These are phyloP conservation scores for Tricladium varicosporioides DNA, from an alignment of 2,329 filamentous ascomycete genomes.

Conservation along the genomic window DNA sequence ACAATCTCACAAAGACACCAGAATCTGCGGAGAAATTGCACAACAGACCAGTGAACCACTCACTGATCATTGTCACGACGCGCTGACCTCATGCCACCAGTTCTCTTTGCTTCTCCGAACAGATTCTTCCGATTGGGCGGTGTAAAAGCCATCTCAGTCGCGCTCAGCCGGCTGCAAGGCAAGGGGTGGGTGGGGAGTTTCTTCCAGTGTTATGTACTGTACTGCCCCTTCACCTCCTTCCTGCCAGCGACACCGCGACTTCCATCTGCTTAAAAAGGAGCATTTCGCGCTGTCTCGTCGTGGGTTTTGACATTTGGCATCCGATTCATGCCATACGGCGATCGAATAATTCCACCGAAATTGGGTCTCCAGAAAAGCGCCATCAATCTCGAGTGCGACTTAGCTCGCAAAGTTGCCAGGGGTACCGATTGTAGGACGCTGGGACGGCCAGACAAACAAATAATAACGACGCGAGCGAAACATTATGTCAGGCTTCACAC, in stretches of 20 bases:
- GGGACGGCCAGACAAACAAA: neutral
- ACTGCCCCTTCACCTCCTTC: neutral
- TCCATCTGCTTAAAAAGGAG: too few relatives aligned
- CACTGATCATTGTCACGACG: neutral
- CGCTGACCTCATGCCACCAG: neutral
- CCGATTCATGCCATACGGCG: neutral
- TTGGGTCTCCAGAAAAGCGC: neutral
- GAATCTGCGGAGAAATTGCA: neutral
- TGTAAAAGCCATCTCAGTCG: neutral
- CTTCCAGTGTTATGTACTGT: neutral
- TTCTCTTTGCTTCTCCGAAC: neutral
- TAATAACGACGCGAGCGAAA: constrained; percentile 7
- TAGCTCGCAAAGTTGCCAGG: neutral
- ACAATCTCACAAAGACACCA: neutral
- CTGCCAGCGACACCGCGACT: neutral
- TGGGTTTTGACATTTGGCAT: neutral
- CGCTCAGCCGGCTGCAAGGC: neutral
- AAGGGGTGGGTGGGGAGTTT: neutral
- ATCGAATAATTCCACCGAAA: neutral
- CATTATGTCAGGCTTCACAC: constrained; percentile 26
- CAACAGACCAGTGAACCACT: neutral
- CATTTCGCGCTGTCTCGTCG: neutral
- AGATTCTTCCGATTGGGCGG: neutral
- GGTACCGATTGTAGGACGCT: neutral
- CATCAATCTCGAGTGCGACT: neutral